These are phyloP conservation scores for Neocallimastix lanati DNA, from an alignment of 192 early-diverging fungal genomes.

Conservation along the genomic window DNA sequence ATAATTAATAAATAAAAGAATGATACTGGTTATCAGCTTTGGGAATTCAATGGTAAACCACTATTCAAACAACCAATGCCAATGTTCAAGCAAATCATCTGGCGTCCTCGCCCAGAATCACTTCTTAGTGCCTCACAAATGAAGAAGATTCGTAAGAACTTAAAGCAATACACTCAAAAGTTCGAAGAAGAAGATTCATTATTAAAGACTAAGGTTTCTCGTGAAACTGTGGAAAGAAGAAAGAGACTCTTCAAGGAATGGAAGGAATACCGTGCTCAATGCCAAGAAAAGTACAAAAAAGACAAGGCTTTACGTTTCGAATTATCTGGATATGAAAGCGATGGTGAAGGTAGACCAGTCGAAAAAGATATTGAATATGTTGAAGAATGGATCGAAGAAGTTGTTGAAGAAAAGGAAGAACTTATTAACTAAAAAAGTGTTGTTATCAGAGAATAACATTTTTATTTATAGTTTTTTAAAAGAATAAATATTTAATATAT, in stretches of 20 bases:
- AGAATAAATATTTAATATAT: no score
- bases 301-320: not conserved
- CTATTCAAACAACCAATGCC: conserved; percentile 56
- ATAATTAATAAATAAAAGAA: no score
- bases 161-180: conserved; percentile 65
- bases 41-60: conserved; percentile 75
- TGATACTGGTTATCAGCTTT: conserved; percentile 83
- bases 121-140: conserved; percentile 60
- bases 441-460: no score
- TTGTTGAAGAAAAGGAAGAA: not conserved
- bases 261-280: not conserved
- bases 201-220: conserved; percentile 42
- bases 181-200: conserved; percentile 84
- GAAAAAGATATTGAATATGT: not conserved
- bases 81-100: conserved; percentile 80
- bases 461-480: no score
- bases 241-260: not conserved
- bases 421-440: no score
- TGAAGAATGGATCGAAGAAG: not conserved
- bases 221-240: not conserved
- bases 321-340: not conserved
- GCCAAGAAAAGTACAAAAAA: not conserved
- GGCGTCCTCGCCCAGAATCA: conserved; percentile 81
- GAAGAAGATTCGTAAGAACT: conserved; percentile 77
- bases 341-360: not conserved